These are phyloP conservation scores for Galerina sulciceps DNA, from an alignment of 768 basidiomycete genomes.

Conservation along the genomic window DNA sequence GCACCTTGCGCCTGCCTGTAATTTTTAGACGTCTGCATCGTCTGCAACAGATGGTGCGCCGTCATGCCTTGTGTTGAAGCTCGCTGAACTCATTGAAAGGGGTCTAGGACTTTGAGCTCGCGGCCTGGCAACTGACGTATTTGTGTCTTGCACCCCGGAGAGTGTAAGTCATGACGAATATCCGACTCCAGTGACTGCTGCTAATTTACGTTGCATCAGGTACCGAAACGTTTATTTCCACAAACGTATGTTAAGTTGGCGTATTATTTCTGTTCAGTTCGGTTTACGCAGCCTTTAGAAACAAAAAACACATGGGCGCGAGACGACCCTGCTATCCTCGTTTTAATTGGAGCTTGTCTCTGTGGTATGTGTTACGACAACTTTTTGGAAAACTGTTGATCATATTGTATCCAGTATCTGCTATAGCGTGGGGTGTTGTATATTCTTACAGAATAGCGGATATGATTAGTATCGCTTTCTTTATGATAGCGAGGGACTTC, in stretches of 20 bases:
- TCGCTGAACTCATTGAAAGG: conserved; percentile 2
- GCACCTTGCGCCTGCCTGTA: conserved; percentile 64
- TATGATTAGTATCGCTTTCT: conserved; percentile 65
- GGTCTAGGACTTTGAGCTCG: conserved; percentile 91
- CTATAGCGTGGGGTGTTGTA: conserved; percentile 84
- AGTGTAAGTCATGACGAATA: conserved; percentile 61
- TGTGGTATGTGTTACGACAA: conserved; percentile 53
- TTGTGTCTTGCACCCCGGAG: conserved; percentile 89
- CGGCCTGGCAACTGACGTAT: conserved; percentile 95
- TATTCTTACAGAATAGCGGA: conserved; percentile 67
- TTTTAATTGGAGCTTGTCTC: conserved; percentile 82
- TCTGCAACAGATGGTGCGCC: conserved; percentile 84
- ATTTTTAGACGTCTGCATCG: conserved; percentile 82
- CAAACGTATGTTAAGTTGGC: conserved; percentile 66
- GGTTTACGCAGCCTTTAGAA: conserved; percentile 51
- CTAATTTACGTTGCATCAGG: conserved; percentile 38
- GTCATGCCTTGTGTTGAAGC: neutral
- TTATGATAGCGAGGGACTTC: conserved; percentile 92
- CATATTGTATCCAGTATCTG: conserved; percentile 59
- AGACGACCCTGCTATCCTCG: conserved; percentile 94
- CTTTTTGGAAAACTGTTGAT: neutral
- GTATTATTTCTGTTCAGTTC: neutral
- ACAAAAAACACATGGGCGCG: conserved; percentile 99
- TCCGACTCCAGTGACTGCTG: neutral
- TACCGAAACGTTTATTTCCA: conserved; percentile 98